Evolutionary conservation across 768 basidiomycete genomes (phyloP).

Genomic region (Clitopilus hobsonii): DNA sequence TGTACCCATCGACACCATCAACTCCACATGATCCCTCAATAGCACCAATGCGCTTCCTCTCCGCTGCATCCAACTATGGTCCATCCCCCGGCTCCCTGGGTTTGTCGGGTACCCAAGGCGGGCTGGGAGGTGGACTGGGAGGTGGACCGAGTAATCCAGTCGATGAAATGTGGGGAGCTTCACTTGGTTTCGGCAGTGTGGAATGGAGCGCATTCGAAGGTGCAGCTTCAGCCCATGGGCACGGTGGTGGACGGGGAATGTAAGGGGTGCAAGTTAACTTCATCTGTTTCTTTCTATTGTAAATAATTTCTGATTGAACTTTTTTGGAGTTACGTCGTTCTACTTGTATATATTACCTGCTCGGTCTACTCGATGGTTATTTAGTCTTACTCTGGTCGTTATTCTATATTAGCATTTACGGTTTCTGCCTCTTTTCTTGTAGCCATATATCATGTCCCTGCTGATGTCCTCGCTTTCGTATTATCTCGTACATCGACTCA

Average conservation of each 20-base stretch:
- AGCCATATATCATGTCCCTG: not conserved
- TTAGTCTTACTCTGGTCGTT: not conserved
- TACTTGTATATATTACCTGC: too few species aligned
- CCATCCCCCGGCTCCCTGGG: not conserved
- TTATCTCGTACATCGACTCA: too few species aligned
- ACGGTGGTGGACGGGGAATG: too few species aligned
- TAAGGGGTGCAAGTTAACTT: too few species aligned
- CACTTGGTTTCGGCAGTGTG: constrained; percentile 68
- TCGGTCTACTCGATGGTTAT: too few species aligned
- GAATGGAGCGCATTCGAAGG: constrained; percentile 46
- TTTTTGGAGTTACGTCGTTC: too few species aligned
- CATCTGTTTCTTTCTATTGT: too few species aligned
- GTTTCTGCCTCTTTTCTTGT: not conserved
- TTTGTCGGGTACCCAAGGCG: not conserved
- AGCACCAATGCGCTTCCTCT: not conserved
- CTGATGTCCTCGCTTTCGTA: not conserved
- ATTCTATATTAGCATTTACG: not conserved
- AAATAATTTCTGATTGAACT: too few species aligned
- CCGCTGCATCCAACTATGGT: not conserved
- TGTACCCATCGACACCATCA: too few species aligned
- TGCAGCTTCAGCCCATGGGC: too few species aligned
- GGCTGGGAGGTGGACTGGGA: constrained; percentile 17
- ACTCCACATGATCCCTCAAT: too few species aligned
- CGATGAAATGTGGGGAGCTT: constrained; percentile 76
- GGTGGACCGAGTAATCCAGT: constrained; percentile 32